Percentiles rank a stretch among this genome's conserved stretches.
These are phyloP conservation scores for Dioscorea zingiberensis DNA, from an alignment of 106 monocot genomes.

Conservation along the genomic window DNA sequence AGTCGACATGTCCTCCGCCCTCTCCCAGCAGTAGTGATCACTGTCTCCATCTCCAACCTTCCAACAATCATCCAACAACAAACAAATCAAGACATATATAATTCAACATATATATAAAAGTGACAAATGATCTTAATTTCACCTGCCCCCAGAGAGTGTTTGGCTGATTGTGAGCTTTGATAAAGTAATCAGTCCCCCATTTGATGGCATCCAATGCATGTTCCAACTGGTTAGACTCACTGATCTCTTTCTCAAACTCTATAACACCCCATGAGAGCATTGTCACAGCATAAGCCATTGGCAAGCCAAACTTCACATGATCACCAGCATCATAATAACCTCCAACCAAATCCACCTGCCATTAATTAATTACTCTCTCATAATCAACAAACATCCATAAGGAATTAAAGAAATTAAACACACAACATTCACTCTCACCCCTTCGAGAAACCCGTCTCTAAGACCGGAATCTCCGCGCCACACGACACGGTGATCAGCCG, in stretches of 20 bases:
- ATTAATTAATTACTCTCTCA: neutral
- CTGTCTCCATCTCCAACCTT: slow-evolving; percentile 86
- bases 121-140: neutral
- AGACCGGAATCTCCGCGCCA: slow-evolving; percentile 91
- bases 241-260: slow-evolving; percentile 78
- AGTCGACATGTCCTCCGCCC: slow-evolving; percentile 87
- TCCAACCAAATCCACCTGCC: slow-evolving; percentile 80
- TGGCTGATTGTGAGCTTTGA: slow-evolving; percentile 72
- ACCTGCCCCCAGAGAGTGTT: slow-evolving; percentile 86
- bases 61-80: neutral
- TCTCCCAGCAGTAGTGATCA: slow-evolving; percentile 86
- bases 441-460: slow-evolving; percentile 55
- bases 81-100: neutral
- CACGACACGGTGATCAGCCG: slow-evolving; percentile 47
- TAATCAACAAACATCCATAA: neutral
- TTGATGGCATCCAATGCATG: slow-evolving; percentile 55
- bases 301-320: slow-evolving; percentile 92
- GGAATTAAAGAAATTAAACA: neutral
- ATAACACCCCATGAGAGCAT: slow-evolving; percentile 74
- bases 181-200: slow-evolving; percentile 94
- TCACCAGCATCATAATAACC: slow-evolving; percentile 96
- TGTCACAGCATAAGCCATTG: slow-evolving; percentile 74
- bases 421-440: slow-evolving; percentile 26
- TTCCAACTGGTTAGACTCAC: slow-evolving; percentile 45
- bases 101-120: neutral